Evolutionary conservation across 768 basidiomycete species (phyloP), one percentile per base, ranked within the genome.

Genomic region (Sporobolomyces pararoseus): DNA sequence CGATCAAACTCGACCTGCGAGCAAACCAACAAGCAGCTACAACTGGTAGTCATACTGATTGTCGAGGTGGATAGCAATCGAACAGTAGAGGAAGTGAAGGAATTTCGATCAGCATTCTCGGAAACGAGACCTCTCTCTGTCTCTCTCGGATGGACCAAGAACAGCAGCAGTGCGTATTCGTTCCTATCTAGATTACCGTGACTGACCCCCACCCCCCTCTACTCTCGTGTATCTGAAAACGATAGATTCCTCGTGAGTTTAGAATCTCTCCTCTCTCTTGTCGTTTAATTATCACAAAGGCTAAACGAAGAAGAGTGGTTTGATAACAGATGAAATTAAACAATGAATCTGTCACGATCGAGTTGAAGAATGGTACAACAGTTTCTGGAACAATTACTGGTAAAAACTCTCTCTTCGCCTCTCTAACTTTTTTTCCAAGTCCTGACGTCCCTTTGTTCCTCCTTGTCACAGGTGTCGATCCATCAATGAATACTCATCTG

Each of bases 401-500:
- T 94, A 70, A 72, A 34, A 37, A 13, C 21, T 10, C 34, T n/a
- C 54, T n/a, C 35, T 50, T 34, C 16, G 13, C 29, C 42, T 35
- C 31, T 27, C 39, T 9, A n/a, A 3, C 63, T 25, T 51, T 32
- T 13, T 34, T n/a, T 29, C 46, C 46, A 14, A 42, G 10, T 42
- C 39, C 39, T 17, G 9, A 42, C 21, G 10, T 13, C 6, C 46
- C 46, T 23, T 47, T 21, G 7, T 23, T 23, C 21, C 6, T 47
- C 39, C 10, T 25, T 0, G 34, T 23, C 29, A 21, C 79, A 97
- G 95, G 93, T 67, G 96, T 99, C 59, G 95, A 99, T 81, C 93
- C 95, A 85, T 92, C 95, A 78, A 99, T 99, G 95, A 98, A 97
- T 83, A 98, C 95, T 4, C 89, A 97, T 76, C 84, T 99, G 61